A percentile compares a stretch with the other conserved stretches of the same genome.
Conservation (phyloP, 768 basidiomycete genomes). For the Hortiboletus campestris region DNA sequence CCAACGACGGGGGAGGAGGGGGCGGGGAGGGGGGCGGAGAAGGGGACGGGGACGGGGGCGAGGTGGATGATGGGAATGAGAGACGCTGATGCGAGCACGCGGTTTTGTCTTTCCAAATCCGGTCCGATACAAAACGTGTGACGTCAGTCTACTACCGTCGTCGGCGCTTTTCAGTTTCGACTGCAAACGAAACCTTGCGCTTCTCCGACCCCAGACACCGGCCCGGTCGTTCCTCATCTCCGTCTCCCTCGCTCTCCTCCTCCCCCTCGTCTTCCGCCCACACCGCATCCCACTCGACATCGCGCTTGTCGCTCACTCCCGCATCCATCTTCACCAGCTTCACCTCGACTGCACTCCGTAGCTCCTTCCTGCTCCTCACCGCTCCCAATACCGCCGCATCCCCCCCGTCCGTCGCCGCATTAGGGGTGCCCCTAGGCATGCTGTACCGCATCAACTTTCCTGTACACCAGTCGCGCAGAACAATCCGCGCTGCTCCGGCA, state of each 20-base stretch:
- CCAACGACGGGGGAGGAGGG: not conserved
- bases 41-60: not conserved
- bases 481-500: conserved; percentile 68
- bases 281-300: conserved; percentile 38
- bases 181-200: conserved; percentile 45
- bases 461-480: conserved; percentile 83
- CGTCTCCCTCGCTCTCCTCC: conserved; percentile 30
- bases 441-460: conserved; percentile 76
- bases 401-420: conserved; percentile 22
- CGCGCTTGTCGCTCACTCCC: conserved; percentile 40
- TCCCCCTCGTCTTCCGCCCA: conserved; percentile 40
- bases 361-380: conserved; percentile 60
- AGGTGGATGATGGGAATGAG: conserved; percentile 3
- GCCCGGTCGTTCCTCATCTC: conserved; percentile 39
- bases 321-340: conserved; percentile 57
- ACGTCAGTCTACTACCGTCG: conserved; percentile 17
- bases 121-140: conserved; percentile 20
- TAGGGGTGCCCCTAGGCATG: conserved; percentile 39
- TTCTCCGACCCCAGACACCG: conserved; percentile 41
- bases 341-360: conserved; percentile 48
- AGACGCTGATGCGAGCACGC: conserved; percentile 18
- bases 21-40: not conserved
- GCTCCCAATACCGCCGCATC: conserved; percentile 51
- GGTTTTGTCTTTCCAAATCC: conserved; percentile 20
- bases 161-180: conserved; percentile 19